Conservation (phyloP, 140 eudicot genomes). For the Anethum foeniculum region DNA sequence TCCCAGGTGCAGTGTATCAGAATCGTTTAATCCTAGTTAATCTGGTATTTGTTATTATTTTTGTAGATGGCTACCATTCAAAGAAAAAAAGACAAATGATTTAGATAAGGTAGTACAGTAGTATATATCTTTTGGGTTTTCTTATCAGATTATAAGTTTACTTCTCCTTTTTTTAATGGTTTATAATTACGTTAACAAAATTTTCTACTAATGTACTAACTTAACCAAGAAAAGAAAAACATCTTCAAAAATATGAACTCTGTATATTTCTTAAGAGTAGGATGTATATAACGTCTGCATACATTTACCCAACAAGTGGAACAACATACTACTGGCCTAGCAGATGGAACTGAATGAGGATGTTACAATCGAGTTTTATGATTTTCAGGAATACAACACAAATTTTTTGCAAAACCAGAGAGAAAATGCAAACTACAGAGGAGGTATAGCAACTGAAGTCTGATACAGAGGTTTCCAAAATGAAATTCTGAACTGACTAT, state of each 20-base stretch:
- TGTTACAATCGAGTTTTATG: neutral
- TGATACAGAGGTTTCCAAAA: neutral
- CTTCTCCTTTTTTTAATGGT: no score
- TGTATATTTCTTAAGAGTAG: neutral
- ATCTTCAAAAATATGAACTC: neutral
- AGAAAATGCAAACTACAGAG: neutral
- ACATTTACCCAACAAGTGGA: neutral
- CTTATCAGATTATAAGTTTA: no score
- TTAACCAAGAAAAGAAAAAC: neutral
- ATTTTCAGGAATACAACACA: neutral
- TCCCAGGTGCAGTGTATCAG: no score
- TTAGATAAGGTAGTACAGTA: no score
- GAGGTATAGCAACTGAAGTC: neutral
- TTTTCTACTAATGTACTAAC: neutral
- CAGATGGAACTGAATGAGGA: neutral
- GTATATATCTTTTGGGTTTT: no score
- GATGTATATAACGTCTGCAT: neutral
- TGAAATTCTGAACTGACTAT: constrained; percentile 13
- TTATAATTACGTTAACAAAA: no score
- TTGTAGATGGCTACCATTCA: no score
- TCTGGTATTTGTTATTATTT: no score
- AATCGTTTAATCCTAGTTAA: no score
- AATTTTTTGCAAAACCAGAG: neutral
- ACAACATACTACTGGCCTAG: constrained; percentile 3
- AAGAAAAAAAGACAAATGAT: no score